Evolutionary conservation across 768 basidiomycete genomes (phyloP), one percentile per base, ranked within the genome.

Genomic region (Russula virescens): DNA sequence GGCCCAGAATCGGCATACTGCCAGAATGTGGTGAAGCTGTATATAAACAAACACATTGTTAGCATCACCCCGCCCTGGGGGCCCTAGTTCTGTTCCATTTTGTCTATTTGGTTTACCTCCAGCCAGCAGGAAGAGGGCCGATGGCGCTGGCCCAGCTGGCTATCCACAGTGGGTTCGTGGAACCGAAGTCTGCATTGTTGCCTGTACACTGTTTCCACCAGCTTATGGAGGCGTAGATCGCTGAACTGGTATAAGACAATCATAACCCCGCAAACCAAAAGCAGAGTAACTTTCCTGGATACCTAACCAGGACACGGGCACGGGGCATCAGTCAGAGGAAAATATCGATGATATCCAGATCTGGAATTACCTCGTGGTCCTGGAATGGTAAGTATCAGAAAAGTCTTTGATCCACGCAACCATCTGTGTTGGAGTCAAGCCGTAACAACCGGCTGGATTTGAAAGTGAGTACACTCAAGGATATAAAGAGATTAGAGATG

Each of bases 191-290:
- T 16, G 75, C 73, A 59, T 78, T 82, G 70, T 85, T 82, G 0
- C 81, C 84, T 2, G 87, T 88, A 71, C 87, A 88, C 10, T 76
- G 78, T 11, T 67, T 80, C 87, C 87, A 88, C 86, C 86, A 88
- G 69, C 80, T 75, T 13, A 83, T 85, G 4, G 81, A 84, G 31
- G 82, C 82, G 66, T 87, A 87, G 60, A 86, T 84, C 45, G 82
- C 82, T 81, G 58, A 38, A 31, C 51, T 19, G 47, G 23, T 19
- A n/a, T 28, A 34, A 54, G 52, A 48, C 14, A 25, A 35, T 11
- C 16, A 21, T 16, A 3, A 38, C 18, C 8, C 19, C 9, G 18
- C 1, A 11, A 9, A 50, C 10, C 18, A 5, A 19, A 25, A 11
- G 5, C 25, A 26, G 38, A 46, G 31, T 18, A 40, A 71, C 67